These are phyloP conservation scores for Chloromonas sp. DNA, from an alignment of 163 green algal species.

Conservation along the genomic window DNA sequence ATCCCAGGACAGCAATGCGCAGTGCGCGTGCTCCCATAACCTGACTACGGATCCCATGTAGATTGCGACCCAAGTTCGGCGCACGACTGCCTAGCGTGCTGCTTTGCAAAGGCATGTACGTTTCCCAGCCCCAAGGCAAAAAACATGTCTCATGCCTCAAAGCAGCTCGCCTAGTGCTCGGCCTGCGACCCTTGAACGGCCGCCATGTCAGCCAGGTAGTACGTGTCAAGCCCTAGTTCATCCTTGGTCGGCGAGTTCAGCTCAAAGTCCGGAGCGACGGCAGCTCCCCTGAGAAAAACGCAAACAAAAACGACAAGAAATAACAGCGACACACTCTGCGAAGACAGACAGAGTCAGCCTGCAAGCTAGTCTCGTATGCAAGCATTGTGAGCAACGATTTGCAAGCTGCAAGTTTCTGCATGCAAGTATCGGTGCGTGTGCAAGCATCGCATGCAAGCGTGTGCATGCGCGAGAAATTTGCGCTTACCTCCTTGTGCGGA, in stretches of 20 bases:
- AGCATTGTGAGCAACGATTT: not conserved
- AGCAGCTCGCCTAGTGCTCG: no score
- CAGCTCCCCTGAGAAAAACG: not conserved
- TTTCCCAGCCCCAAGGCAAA: no score
- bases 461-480: not conserved
- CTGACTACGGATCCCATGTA: no score
- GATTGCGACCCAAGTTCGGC: no score
- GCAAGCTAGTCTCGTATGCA: not conserved
- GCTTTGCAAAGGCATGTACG: no score
- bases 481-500: slow-evolving; percentile 15
- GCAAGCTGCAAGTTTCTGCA: not conserved
- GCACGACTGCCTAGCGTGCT: no score
- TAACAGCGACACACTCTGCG: not conserved
- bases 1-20: no score
- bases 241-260: not conserved
- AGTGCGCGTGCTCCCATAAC: no score
- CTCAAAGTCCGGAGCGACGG: not conserved
- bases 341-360: not conserved
- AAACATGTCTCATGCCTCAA: no score
- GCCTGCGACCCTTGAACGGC: no score
- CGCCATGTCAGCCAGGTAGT: no score
- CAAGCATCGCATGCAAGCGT: not conserved
- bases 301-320: not conserved
- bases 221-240: not conserved
- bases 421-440: not conserved